Evolutionary conservation across 2,329 filamentous ascomycete species (phyloP), one percentile per base, ranked within the genome.

Genomic region (Cytospora piceicola): DNA sequence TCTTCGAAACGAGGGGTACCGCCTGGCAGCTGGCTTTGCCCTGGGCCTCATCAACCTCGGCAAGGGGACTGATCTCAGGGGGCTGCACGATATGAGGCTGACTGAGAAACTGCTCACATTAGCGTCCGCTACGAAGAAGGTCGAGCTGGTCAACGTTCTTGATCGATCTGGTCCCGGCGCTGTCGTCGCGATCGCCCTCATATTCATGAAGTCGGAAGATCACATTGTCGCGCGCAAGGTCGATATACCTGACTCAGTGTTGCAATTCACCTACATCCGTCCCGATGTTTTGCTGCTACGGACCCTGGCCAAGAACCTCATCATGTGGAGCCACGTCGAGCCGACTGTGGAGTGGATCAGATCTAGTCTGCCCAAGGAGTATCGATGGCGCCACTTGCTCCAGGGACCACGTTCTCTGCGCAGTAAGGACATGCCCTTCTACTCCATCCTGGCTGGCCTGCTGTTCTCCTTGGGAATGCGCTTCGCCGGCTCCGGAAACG

Each of bases 121-220:
- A 60, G 94, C 95, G 14, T 92, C 96, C 4, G 89, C 93, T 2
- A 92, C 91, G 1, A 96, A 97, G 77, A 92, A 94, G 67, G 93
- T 98, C 15, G 90, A 96, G 71, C 84, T 96, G 46, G 93, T 97
- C 29, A 94, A 99, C 72, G 88, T 98, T 12, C 84, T 98, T 3
- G 96, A 99, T 75, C 90, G 94, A 71, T 94, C 94, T 7, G 95
- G 93, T 12, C 92, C 96, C 2, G 95, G 92, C n/a, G 94, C 95
- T 1, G 93, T 96, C 9, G 87, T 98, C 72, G 94, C 95, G 0
- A 84, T 97, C 66, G 88, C 93, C 1, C 84, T 99, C 62, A 94
- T 99, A 36, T 99, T 94, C 76, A 95, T 99, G 92, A 98, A 98
- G 77, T 95, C 94, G 0, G 92, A 96, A 69, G 92, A 99, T 74